Evolutionary conservation across 2,329 filamentous ascomycete species (phyloP), one percentile per base, ranked within the genome.

Genomic region (Paracoccidioides lutzii): DNA sequence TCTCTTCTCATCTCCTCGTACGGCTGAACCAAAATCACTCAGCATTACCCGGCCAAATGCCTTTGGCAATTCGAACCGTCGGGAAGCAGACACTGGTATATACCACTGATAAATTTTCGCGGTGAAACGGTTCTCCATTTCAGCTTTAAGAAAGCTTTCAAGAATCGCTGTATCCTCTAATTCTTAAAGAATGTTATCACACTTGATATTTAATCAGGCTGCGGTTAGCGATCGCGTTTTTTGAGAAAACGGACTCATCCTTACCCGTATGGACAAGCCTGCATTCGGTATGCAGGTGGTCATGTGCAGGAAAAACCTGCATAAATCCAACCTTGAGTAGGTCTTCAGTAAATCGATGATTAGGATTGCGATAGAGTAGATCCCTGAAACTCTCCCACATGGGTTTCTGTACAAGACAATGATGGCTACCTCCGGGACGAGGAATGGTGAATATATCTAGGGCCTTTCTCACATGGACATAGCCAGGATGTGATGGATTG

Each of bases 251-350:
- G 10, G 42, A 45, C 41, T 33, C 14, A 32, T 40, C 50, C 54
- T 53, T 66, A 73, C 72, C 72, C 52, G 71, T 76, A 60, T 77
- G 75, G 28, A 75, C 66, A 56, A 77, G 61, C 40, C 71, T 69
- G 63, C 69, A 71, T 59, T 75, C 69, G 4, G 65, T 67, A 59
- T 76, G 73, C 42, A 76, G 59, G 14, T 35, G 15, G 32, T 35
- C 45, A 33, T 33, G 32, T 35, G 32, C 44, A 59, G 48, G 54
- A 57, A 54, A 12, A 59, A 52, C 32, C 52, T 53, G 49, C 54
- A 40, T 22, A 59, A 52, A 15, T 56, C 57, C 35, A 48, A 32
- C 43, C 52, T 52, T 35, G 10, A 76, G 60, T 14, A 76, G 62
- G 28, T 69, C 62, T 37, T 69, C 61, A 10, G 69, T 67, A 46